Evolutionary conservation across 805 yeast genomes (phyloP).

Genomic region (Zygoascus biomembranicola): DNA sequence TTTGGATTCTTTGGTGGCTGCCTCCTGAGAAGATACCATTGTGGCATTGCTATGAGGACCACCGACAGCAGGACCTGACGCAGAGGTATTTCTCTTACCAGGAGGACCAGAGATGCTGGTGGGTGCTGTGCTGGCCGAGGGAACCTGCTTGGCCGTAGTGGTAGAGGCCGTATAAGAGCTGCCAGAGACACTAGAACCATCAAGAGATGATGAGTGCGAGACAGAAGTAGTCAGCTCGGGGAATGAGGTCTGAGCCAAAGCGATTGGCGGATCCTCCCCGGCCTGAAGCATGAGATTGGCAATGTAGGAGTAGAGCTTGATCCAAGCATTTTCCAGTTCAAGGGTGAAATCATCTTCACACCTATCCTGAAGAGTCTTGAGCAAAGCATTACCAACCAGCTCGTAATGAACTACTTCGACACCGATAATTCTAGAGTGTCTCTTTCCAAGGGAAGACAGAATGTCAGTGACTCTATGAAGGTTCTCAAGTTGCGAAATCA

Average conservation of each 20-base stretch:
- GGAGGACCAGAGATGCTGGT: background rate
- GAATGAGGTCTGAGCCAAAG: background rate
- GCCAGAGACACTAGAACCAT: background rate
- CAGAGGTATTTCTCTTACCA: background rate
- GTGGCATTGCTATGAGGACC: background rate
- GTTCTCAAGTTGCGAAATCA: conserved; percentile 57
- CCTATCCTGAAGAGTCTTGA: conserved; percentile 22
- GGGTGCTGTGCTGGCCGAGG: background rate
- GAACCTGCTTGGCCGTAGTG: background rate
- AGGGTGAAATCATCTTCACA: conserved; percentile 19
- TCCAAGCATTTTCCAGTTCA: conserved; percentile 26
- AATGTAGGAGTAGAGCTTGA: conserved; percentile 23
- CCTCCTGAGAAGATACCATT: background rate
- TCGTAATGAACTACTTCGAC: conserved; percentile 39
- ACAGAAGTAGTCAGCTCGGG: conserved; percentile 3
- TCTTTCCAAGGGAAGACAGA: conserved; percentile 55
- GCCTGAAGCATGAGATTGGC: conserved; percentile 24
- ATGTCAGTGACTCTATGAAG: conserved; percentile 50
- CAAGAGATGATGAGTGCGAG: conserved; percentile 2
- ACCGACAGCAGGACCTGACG: background rate
- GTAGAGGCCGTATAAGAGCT: background rate
- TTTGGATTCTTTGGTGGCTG: background rate
- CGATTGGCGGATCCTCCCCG: conserved; percentile 28
- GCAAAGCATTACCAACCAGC: conserved; percentile 22
- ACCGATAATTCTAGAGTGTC: conserved; percentile 68